A percentile compares a stretch with the other conserved stretches of the same genome.
phyloP scores from a whole-genome alignment of 1,139 yeast species.

The Pichia sp. region DNA sequence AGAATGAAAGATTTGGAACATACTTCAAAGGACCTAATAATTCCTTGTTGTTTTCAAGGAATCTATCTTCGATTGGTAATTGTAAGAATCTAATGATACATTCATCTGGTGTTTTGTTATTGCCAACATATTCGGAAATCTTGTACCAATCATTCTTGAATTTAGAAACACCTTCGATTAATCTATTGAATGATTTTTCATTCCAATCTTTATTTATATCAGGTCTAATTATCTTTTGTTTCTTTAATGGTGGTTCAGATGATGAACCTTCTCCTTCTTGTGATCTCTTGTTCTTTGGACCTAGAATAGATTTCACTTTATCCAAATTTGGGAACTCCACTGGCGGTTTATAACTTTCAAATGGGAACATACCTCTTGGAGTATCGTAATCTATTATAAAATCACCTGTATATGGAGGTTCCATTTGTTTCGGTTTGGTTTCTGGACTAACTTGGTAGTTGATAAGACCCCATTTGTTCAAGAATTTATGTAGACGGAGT shows the following conservation, averaged over 20 bases:
- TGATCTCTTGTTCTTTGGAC: background rate
- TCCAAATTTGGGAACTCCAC: slow-evolving; percentile 54
- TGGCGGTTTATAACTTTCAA: slow-evolving; percentile 70
- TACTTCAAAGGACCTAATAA: slow-evolving; percentile 74
- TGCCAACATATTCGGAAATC: slow-evolving; percentile 62
- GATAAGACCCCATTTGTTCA: slow-evolving; percentile 95
- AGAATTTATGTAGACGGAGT: slow-evolving; percentile 84
- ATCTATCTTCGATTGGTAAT: slow-evolving; percentile 79
- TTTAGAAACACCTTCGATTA: slow-evolving; percentile 62
- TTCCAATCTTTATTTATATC: slow-evolving; percentile 59
- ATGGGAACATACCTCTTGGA: slow-evolving; percentile 93
- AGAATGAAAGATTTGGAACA: slow-evolving; percentile 80
- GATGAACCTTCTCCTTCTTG: slow-evolving; percentile 12
- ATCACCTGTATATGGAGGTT: slow-evolving; percentile 73
- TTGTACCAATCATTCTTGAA: slow-evolving; percentile 72
- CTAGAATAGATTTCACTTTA: slow-evolving; percentile 52
- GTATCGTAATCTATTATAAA: slow-evolving; percentile 76
- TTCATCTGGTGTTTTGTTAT: slow-evolving; percentile 70
- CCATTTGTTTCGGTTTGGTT: slow-evolving; percentile 62
- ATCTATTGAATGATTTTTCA: slow-evolving; percentile 52
- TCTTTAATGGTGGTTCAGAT: slow-evolving; percentile 35
- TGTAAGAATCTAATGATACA: slow-evolving; percentile 79
- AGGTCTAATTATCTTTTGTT: slow-evolving; percentile 39
- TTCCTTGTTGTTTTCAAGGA: slow-evolving; percentile 46
- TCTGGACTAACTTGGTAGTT: slow-evolving; percentile 87